A percentile compares a stretch with the other conserved stretches of the same genome.
These are phyloP conservation scores for Suhomyces yuchorum DNA, from an alignment of 1,139 yeast species.

Conservation along the genomic window DNA sequence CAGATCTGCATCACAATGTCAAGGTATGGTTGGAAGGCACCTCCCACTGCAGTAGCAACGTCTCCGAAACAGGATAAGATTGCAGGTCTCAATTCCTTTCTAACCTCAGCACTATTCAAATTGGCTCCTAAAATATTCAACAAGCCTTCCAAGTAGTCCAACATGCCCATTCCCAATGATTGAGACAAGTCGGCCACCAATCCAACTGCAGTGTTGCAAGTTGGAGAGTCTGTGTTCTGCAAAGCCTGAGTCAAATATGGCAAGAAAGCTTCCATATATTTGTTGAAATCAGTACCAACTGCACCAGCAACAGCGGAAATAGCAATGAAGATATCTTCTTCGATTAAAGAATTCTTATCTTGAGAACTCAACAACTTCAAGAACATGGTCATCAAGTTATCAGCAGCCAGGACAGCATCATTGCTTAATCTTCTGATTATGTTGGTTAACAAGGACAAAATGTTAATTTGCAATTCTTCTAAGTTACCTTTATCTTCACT, in stretches of 20 bases:
- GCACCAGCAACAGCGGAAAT: constrained; percentile 88
- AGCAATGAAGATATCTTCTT: constrained; percentile 92
- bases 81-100: constrained; percentile 81
- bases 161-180: constrained; percentile 71
- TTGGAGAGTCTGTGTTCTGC: constrained; percentile 78
- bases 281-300: constrained; percentile 65
- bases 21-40: constrained; percentile 71
- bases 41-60: constrained; percentile 85
- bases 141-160: constrained; percentile 66
- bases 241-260: constrained; percentile 82
- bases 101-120: constrained; percentile 64
- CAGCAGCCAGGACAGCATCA: constrained; percentile 70
- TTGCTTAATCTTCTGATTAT: constrained; percentile 80
- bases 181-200: constrained; percentile 97
- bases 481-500: constrained; percentile 74
- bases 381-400: constrained; percentile 81
- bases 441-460: constrained; percentile 83
- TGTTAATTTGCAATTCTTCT: constrained; percentile 87
- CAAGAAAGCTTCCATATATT: constrained; percentile 77
- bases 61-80: constrained; percentile 96
- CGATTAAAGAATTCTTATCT: constrained; percentile 75
- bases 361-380: constrained; percentile 64
- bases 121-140: constrained; percentile 80
- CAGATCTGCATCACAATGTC: constrained; percentile 77
- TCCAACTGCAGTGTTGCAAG: constrained; percentile 89